Evolutionary conservation across 495 filamentous ascomycete genomes (phyloP), one percentile per base, ranked within the genome.

Genomic region (Thermochaetoides thermophila): DNA sequence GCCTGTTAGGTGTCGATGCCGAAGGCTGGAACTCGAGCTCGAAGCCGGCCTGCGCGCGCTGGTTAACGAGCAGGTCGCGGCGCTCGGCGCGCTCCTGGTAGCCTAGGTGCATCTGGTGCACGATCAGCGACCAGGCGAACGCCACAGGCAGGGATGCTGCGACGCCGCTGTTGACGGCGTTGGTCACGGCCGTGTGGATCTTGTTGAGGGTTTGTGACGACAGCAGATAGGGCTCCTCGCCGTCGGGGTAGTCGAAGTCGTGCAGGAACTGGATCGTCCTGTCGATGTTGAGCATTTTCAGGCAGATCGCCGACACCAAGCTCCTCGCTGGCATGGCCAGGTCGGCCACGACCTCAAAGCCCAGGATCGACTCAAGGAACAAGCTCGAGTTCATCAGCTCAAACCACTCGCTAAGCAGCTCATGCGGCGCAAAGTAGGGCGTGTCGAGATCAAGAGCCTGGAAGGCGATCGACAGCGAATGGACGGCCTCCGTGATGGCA

Each of bases 121-220:
- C 53, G 13, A 92, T 66, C 30, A 84, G 52, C 7, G 74, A 69
- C 84, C 84, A 94, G 7, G 80, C 70, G 34, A 84, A 78, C 16
- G 76, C 62, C 16, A 76, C 71, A 8, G 80, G 80, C 31, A 66
- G 74, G 2, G 76, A 76, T 13, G 66, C 65, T 14, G 37, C 44
- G 7, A 61, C 38, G n/a, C 55, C 56, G 0, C 52, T 43, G 9
- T 56, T 50, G 26, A 67, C 59, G 4, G 73, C 73, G 13, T 52
- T 46, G 17, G 58, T 53, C 4, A 87, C 50, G 13, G 74, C 66
- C 24, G 68, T 65, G 41, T 80, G 80, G 10, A 92, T 66, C 31
- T 74, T 60, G 13, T 62, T 59, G 25, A 87, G 60, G 4, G 74
- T 64, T 5, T 68, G 63, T 17, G 68, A 68, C 15, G 75, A 71